Percentiles rank a stretch among this genome's conserved stretches.
Conservation (phyloP, 352 stramenopile genomes). For the Saprolegnia parasitica region DNA sequence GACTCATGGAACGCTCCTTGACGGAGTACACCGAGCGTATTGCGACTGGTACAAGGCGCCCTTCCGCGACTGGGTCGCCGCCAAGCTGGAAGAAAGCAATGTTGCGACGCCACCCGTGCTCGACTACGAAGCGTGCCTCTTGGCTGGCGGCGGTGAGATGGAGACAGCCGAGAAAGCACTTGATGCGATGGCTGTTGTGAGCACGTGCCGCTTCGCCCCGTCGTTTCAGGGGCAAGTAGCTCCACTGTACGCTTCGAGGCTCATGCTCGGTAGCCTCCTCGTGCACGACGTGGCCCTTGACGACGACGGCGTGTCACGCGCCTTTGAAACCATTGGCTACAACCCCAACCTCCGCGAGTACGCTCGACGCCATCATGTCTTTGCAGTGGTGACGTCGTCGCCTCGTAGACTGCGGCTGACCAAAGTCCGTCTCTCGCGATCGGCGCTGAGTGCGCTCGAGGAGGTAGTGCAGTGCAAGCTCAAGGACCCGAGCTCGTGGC, state of each 20-base stretch:
- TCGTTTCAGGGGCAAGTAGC: not conserved
- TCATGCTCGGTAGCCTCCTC: slow-evolving; percentile 33
- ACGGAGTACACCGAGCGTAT: slow-evolving; percentile 1
- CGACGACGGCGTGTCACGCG: slow-evolving; percentile 39
- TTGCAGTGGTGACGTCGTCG: slow-evolving; percentile 38
- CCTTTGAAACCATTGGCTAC: slow-evolving; percentile 45
- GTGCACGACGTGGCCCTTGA: slow-evolving; percentile 46
- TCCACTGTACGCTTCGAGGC: not conserved
- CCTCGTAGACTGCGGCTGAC: slow-evolving; percentile 32
- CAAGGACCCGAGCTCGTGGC: not conserved
- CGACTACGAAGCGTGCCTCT: not conserved
- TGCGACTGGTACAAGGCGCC: slow-evolving; percentile 4
- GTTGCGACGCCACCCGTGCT: not conserved
- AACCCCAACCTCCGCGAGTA: not conserved
- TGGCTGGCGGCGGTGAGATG: not conserved
- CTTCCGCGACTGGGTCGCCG: slow-evolving; percentile 8
- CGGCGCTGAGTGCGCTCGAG: slow-evolving; percentile 45
- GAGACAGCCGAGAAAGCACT: not conserved
- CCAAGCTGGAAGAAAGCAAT: slow-evolving; percentile 1
- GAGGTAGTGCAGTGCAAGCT: slow-evolving; percentile 39
- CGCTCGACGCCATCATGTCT: slow-evolving; percentile 35
- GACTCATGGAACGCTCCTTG: not conserved
- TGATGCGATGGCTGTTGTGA: slow-evolving; percentile 1
- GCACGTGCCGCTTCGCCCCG: not conserved
- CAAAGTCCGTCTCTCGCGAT: slow-evolving; percentile 42